Percentiles rank a stretch among this genome's conserved stretches.
phyloP scores from a whole-genome alignment of 805 yeast species.

The Komagataella pastoris region DNA sequence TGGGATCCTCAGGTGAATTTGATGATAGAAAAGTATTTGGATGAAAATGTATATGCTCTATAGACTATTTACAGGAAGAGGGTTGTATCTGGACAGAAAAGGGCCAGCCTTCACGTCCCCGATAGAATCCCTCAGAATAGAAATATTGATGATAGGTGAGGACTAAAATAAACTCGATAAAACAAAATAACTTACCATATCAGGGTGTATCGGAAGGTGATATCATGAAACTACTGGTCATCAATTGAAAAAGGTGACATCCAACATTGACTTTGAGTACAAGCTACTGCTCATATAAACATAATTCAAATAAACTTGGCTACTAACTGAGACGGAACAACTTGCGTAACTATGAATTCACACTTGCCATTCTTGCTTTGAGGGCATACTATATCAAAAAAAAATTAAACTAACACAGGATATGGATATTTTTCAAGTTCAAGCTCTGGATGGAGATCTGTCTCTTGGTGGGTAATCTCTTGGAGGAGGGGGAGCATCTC shows the following conservation, averaged over 20 bases:
- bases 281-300: not conserved
- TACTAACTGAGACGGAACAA: not conserved
- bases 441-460: conserved; percentile 70
- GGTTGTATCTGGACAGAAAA: not conserved
- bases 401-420: not conserved
- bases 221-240: not conserved
- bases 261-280: not conserved
- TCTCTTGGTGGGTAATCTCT: conserved; percentile 39
- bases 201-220: not conserved
- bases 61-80: not conserved
- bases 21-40: not conserved
- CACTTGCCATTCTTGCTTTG: not conserved
- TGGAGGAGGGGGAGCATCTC: conserved; percentile 11
- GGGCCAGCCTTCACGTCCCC: not conserved
- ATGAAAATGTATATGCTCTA: not conserved
- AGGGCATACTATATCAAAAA: not conserved
- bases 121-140: not conserved
- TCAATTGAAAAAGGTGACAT: not conserved
- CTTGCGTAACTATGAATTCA: not conserved
- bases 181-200: not conserved
- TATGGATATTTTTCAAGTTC: conserved; percentile 8
- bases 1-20: not conserved
- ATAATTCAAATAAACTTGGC: not conserved
- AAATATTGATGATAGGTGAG: not conserved
- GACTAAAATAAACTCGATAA: not conserved